phyloP scores from a whole-genome alignment of 1,284 basidiomycete species.

The Volvariella volvacea region DNA sequence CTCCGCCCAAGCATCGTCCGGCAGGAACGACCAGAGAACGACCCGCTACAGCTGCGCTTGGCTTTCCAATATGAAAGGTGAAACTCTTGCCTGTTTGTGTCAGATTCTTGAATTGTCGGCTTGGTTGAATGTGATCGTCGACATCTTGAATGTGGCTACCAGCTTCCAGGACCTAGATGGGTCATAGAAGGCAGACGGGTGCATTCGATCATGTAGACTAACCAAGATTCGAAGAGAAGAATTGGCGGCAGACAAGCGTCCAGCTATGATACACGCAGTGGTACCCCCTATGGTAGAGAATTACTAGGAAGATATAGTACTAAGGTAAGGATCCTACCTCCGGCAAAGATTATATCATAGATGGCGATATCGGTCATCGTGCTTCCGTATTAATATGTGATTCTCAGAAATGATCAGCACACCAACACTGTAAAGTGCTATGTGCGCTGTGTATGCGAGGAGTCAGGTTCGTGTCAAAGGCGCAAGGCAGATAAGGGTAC shows the following conservation, averaged over 20 bases:
- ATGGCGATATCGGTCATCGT: too few species aligned
- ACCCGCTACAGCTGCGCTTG: slow-evolving; percentile 35
- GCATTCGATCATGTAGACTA: slow-evolving; percentile 9
- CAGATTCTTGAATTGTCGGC: slow-evolving; percentile 34
- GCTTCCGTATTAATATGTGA: too few species aligned
- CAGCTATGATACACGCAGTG: slow-evolving; percentile 37
- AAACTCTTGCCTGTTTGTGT: slow-evolving; percentile 30
- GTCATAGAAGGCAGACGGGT: not conserved
- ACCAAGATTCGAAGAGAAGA: slow-evolving; percentile 36
- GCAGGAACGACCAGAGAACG: slow-evolving; percentile 33
- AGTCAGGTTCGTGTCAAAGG: too few species aligned
- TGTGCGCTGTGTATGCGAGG: too few species aligned
- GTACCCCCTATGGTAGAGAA: slow-evolving; percentile 35
- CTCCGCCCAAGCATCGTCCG: slow-evolving; percentile 51
- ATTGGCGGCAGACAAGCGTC: slow-evolving; percentile 38
- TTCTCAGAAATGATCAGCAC: too few species aligned
- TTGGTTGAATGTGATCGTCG: slow-evolving; percentile 43
- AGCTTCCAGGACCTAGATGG: slow-evolving; percentile 28
- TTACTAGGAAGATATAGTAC: not conserved
- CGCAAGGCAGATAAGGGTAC: too few species aligned
- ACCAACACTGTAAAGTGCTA: too few species aligned
- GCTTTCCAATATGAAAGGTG: slow-evolving; percentile 33
- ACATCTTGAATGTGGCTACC: slow-evolving; percentile 38
- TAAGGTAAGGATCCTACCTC: slow-evolving; percentile 24
- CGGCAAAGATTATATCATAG: slow-evolving; percentile 44